Base-by-base conservation (phyloP, 129 eudicot species). In the sunflower (Helianthus annuus) region DNA sequence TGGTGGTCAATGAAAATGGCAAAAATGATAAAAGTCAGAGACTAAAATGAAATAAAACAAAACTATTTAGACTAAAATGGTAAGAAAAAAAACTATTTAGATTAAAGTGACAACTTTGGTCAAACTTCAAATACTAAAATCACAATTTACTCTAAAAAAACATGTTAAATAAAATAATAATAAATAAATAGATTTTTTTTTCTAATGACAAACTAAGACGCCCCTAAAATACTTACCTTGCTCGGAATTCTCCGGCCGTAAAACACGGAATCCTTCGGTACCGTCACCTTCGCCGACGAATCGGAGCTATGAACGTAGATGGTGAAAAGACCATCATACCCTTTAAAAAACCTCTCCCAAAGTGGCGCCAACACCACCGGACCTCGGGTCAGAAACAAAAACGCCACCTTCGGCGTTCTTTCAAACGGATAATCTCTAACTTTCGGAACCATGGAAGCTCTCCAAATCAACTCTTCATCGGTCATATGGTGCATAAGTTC, bases 321-420 rank as follows among this genome's bases (percentile, higher is more conserved):
- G 14, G 83, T 74, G 76, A 74, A 89, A 46, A 80, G 73, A 36
- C 96, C 90, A 60, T 82, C 61, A 55, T 86, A 17, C 22, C 92
- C 96, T 58, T 84, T 80, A 36, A 89, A 89, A 63, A 89, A 89
- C 63, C 10, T 24, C 42, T 89, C 96, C 96, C 96, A 89, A 29
- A 89, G 29, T 16, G 92, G 96, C n/a, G 92, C 86, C 38, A 89
- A 64, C 38, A 79, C 75, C 71, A 89, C 82, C 10, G 84, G 68
- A 78, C 89, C 86, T 57, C 76, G 75, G 0, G 83, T 80, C 84
- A 89, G 45, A 76, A 86, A 86, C 88, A 86, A 70, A 40, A 86
- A 89, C 27, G 92, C 92, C n/a, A 86, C 72, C 68, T 83, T 89
- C 0, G 86, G 86, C 2, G 59, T 78, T 4, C 84, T 56, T 4